These are phyloP conservation scores for Sanghuangporus weigelae DNA, from an alignment of 1,284 basidiomycete species.

Conservation along the genomic window DNA sequence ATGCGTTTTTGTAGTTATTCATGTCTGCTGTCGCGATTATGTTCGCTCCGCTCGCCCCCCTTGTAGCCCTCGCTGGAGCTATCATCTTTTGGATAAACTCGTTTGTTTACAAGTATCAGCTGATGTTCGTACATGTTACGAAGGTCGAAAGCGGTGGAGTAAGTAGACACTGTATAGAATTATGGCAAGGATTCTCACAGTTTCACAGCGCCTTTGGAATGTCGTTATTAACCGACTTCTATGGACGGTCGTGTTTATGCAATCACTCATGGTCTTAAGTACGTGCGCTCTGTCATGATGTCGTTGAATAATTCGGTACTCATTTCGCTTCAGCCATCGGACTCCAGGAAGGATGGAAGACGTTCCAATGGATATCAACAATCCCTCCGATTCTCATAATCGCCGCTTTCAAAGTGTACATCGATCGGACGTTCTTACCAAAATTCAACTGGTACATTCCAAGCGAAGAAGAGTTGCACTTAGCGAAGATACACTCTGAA, in stretches of 20 bases:
- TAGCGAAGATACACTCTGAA: conserved; percentile 66
- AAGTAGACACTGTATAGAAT: conserved; percentile 29
- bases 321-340: conserved; percentile 61
- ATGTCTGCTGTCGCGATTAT: conserved; percentile 84
- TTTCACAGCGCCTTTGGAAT: conserved; percentile 83
- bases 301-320: conserved; percentile 4
- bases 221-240: conserved; percentile 84
- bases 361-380: conserved; percentile 66
- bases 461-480: conserved; percentile 61
- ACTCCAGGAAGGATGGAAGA: conserved; percentile 72
- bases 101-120: conserved; percentile 86
- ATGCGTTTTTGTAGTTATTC: conserved; percentile 52
- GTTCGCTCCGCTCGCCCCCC: conserved; percentile 88
- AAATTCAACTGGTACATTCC: conserved; percentile 80
- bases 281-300: conserved; percentile 29
- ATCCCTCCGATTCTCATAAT: conserved; percentile 77
- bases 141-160: conserved; percentile 89
- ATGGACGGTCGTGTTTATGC: conserved; percentile 74
- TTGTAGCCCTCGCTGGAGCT: conserved; percentile 73
- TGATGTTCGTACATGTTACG: conserved; percentile 89
- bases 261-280: conserved; percentile 84
- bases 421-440: conserved; percentile 61
- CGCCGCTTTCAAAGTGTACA: conserved; percentile 76
- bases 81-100: conserved; percentile 82
- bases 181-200: background rate